phyloP scores from a whole-genome alignment of 2,329 filamentous ascomycete genomes.

The Aspergillus carbonarius region DNA sequence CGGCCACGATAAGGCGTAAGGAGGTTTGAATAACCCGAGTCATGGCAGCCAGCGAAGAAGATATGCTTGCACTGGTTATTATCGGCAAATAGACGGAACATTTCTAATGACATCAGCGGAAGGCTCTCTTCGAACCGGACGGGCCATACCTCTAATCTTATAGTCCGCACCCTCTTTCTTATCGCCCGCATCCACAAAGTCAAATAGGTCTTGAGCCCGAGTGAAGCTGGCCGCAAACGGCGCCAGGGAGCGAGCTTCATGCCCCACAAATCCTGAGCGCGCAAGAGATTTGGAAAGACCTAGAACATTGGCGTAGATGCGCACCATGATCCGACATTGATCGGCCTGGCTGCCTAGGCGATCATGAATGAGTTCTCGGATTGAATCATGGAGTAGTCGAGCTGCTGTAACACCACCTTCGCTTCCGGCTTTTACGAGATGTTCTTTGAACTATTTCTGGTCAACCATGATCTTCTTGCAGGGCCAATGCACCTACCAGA shows the following conservation, averaged over 20 bases:
- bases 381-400: constrained; percentile 51
- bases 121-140: no score
- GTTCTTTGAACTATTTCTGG: constrained; percentile 57
- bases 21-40: constrained; percentile 58
- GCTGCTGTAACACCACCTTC: constrained; percentile 59
- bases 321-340: constrained; percentile 55
- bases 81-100: constrained; percentile 52
- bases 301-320: constrained; percentile 57
- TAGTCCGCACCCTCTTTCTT: constrained; percentile 61
- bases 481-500: constrained; percentile 26
- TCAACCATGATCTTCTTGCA: constrained; percentile 55
- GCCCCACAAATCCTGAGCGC: constrained; percentile 50
- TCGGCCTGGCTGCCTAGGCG: constrained; percentile 48
- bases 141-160: constrained; percentile 55
- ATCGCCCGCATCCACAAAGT: constrained; percentile 62
- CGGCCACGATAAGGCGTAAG: constrained; percentile 54
- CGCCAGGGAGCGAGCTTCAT: constrained; percentile 57
- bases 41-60: constrained; percentile 63
- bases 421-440: constrained; percentile 48
- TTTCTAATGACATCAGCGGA: constrained; percentile 28
- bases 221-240: constrained; percentile 60
- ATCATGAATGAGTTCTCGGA: constrained; percentile 48
- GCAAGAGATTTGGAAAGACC: constrained; percentile 53
- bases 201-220: constrained; percentile 57
- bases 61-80: constrained; percentile 64